Evolutionary conservation across 345 rosid species (phyloP), one percentile per base, ranked within the genome.

Genomic region (Linum tenue): DNA sequence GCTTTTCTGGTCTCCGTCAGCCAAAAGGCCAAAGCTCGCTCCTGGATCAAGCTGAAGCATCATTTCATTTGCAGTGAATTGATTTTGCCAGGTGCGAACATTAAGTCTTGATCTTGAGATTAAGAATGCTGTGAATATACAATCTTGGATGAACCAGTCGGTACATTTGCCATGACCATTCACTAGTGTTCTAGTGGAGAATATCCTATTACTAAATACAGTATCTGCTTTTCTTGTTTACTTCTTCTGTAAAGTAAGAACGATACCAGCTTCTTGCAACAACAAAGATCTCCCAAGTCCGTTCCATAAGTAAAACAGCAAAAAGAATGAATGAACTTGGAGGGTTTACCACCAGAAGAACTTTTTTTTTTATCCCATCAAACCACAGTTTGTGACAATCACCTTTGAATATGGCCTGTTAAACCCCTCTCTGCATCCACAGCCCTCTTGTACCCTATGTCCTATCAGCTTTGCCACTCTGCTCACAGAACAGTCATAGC

Each of bases 381-480:
- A 59, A 67, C 95, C 98, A 69, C 98, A 86, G 57, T 89, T 83
- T 58, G 87, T 83, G 71, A 90, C 72, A 1, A 81, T 55, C 38
- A 90, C 95, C 73, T 86, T 90, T 0, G 92, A 78, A 79, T 89
- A 92, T 38, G 97, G 97, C 56, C 95, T 82, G 70, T 89, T 89
- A 74, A 92, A 92, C 56, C 95, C 70, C 92, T 86, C 68, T 85
- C 98, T 39, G 96, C 96, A 3, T 87, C 98, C 14, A 84, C 90
- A 10, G 95, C 96, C 72, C 98, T 83, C 75, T 87, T 87, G 66
- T 89, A 96, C 55, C 98, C 95, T n/a, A n/a, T n/a, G n/a, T n/a
- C n/a, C n/a, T 37, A 89, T 77, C 67, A 87, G 81, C 74, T 89
- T 84, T 39, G 98, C 95, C 65, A 85, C 92, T 77, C 97, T 92